Evolutionary conservation across 306 rosid genomes (phyloP), one percentile per base, ranked within the genome.

Genomic region (Senna tora): DNA sequence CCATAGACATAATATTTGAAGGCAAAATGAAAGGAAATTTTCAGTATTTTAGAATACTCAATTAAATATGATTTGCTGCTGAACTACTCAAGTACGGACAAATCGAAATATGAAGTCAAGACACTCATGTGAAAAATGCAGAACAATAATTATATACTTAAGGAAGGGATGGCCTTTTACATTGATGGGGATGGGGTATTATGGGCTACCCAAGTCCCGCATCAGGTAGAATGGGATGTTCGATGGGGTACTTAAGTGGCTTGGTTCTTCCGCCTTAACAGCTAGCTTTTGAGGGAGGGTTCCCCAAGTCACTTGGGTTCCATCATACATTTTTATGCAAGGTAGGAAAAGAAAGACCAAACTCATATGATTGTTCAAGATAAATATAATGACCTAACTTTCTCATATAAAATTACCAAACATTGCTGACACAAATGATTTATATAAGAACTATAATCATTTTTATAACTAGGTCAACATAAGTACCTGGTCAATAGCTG

Each of bases 401-500:
- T 63, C 32, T 52, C 15, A 20, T 13, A 16, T 64, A 69, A 64
- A 58, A 77, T 19, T 36, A 55, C 33, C 54, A 7, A 57, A 25
- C 21, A 19, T 49, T 53, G 33, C 54, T 14, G 30, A 13, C 60
- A 20, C 55, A 33, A 47, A 72, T 32, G 50, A 47, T 58, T 67
- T 51, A 15, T 63, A n/a, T n/a, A n/a, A 57, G 36, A 57, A 21
- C 69, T 77, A 36, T 67, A 15, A 65, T 46, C 13, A 49, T 54
- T 77, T 58, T 28, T 54, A 72, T 63, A 50, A 67, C 64, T 62
- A 38, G 76, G 52, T 46, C n/a, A 21, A 36, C 14, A 65, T 20
- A 33, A 76, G 50, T 58, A 95, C 99, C 96, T 95, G 97, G 81
- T 95, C 99, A 69, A 95, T 85, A 55, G 97, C 99, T 66, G 99